Conservation (phyloP, 2,329 filamentous ascomycete species). For the Alternaria novae-zelandiae region DNA sequence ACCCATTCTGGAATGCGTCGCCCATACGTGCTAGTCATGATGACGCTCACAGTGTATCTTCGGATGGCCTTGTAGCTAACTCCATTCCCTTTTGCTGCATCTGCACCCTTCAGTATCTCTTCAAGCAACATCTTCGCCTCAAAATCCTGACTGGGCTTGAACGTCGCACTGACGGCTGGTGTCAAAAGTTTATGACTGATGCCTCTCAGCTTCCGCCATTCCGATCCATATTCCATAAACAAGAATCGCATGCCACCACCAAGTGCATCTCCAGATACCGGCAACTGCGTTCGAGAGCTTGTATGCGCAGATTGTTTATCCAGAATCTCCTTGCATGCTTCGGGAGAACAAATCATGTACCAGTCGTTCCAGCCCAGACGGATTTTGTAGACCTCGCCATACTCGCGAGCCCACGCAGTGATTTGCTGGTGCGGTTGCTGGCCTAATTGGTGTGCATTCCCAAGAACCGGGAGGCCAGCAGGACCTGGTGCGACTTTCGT, state of each 20-base stretch:
- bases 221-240: slow-evolving; percentile 50
- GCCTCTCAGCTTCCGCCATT: slow-evolving; percentile 51
- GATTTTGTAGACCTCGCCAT: slow-evolving; percentile 56
- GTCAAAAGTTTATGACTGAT: slow-evolving; percentile 51
- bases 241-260: slow-evolving; percentile 51
- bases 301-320: slow-evolving; percentile 50
- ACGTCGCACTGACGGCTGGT: slow-evolving; percentile 45
- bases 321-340: slow-evolving; percentile 54
- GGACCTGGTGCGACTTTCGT: slow-evolving; percentile 32
- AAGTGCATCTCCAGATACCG: slow-evolving; percentile 50
- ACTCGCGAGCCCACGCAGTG: slow-evolving; percentile 48
- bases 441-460: slow-evolving; percentile 40
- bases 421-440: slow-evolving; percentile 40
- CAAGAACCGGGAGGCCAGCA: slow-evolving; percentile 33
- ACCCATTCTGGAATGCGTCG: slow-evolving; percentile 41
- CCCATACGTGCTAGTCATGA: slow-evolving; percentile 48
- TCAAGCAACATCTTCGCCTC: slow-evolving; percentile 54
- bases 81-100: slow-evolving; percentile 25
- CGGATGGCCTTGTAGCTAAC: slow-evolving; percentile 36
- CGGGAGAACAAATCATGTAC: slow-evolving; percentile 54
- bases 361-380: slow-evolving; percentile 55
- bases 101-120: slow-evolving; percentile 47
- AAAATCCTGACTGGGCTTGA: slow-evolving; percentile 54
- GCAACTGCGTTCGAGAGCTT: slow-evolving; percentile 47
- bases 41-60: slow-evolving; percentile 42